Evolutionary conservation across 1,284 basidiomycete species (phyloP).

Genomic region (Schizophyllum commune): DNA sequence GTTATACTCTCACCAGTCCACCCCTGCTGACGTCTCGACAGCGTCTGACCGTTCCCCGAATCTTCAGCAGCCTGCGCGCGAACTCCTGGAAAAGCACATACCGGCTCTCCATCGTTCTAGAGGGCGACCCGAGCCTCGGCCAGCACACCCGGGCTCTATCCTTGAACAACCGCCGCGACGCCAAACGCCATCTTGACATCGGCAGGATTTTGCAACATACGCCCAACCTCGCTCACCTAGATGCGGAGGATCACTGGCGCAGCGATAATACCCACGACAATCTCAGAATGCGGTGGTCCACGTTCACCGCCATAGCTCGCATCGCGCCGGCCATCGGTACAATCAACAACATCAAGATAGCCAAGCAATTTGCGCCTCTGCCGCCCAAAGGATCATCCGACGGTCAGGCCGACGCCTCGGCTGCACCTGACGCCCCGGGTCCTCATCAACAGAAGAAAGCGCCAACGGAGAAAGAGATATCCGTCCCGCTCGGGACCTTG

Average conservation of each 20-base stretch:
- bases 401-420: too few relatives aligned
- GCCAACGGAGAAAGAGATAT: background rate
- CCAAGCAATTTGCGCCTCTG: background rate
- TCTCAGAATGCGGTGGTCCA: background rate
- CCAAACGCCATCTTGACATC: too few relatives aligned
- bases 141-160: too few relatives aligned
- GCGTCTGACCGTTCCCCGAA: too few relatives aligned
- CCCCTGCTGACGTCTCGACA: too few relatives aligned
- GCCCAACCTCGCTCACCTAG: background rate
- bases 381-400: background rate
- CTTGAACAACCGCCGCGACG: too few relatives aligned
- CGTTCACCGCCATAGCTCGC: background rate
- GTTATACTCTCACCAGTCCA: too few relatives aligned
- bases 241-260: background rate
- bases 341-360: background rate
- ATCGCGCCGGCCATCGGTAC: background rate
- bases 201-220: background rate
- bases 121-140: too few relatives aligned
- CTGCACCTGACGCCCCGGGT: background rate
- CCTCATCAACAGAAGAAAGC: background rate
- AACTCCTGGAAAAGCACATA: too few relatives aligned
- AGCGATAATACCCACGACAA: background rate
- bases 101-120: too few relatives aligned
- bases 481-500: background rate
- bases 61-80: too few relatives aligned